Evolutionary conservation across 352 stramenopile species (phyloP).

Genomic region (Pythium rhizo-oryzae): DNA sequence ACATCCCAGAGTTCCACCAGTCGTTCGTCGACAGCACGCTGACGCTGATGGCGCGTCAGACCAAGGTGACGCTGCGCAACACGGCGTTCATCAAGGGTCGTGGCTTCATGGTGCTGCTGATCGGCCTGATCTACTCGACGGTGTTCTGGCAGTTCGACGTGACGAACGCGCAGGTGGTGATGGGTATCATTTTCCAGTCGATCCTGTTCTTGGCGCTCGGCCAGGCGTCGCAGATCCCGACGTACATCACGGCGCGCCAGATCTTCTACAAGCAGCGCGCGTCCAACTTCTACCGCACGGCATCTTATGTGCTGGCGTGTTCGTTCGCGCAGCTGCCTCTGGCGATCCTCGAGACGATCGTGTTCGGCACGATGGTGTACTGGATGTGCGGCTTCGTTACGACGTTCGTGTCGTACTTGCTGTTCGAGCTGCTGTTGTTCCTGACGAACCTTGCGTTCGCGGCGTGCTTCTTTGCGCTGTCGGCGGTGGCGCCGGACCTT

Average conservation of each 20-base stretch:
- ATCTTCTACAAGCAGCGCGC: constrained; percentile 77
- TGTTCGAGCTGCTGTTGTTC: constrained; percentile 62
- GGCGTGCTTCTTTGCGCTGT: constrained; percentile 37
- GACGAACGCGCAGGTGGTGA: constrained; percentile 32
- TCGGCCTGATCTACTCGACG: constrained; percentile 29
- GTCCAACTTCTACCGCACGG: constrained; percentile 65
- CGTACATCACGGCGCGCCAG: constrained; percentile 46
- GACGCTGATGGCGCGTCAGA: constrained; percentile 34
- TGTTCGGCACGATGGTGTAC: constrained; percentile 52
- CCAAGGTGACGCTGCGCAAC: constrained; percentile 47
- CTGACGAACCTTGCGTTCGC: constrained; percentile 38
- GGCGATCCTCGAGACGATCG: constrained; percentile 38
- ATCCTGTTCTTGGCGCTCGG: constrained; percentile 16
- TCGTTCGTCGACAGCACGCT: constrained; percentile 11
- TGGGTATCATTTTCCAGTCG: constrained; percentile 42
- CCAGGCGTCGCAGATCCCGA: constrained; percentile 61
- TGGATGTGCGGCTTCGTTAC: constrained; percentile 54
- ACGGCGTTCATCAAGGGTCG: constrained; percentile 30
- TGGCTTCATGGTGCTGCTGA: constrained; percentile 31
- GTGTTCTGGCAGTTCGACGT: constrained; percentile 33
- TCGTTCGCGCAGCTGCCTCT: constrained; percentile 46
- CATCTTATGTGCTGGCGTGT: constrained; percentile 57
- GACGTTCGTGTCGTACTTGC: constrained; percentile 41
- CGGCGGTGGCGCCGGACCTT: constrained; percentile 21
- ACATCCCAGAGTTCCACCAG: too few species aligned